phyloP scores from a whole-genome alignment of 164 flowering plant genomes.

The Aristolochia fimbriata region DNA sequence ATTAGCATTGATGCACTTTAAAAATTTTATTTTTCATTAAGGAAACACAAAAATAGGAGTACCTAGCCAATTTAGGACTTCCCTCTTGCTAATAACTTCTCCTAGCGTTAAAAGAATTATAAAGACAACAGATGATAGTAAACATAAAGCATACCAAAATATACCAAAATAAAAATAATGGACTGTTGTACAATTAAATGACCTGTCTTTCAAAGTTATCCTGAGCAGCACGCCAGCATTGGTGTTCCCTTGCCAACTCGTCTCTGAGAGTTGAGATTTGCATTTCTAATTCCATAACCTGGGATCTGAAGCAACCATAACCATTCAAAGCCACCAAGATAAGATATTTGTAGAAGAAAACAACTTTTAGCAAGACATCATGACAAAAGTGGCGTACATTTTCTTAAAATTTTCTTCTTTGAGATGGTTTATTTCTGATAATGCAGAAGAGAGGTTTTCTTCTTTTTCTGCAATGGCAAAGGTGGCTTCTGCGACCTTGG shows the following conservation, averaged over 20 bases:
- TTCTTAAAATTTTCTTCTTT: slow-evolving; percentile 48
- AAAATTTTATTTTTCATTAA: too few species aligned
- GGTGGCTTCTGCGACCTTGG: slow-evolving; percentile 46
- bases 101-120: too few species aligned
- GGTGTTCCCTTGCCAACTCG: slow-evolving; percentile 67
- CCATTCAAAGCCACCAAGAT: not conserved
- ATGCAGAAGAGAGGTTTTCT: slow-evolving; percentile 53
- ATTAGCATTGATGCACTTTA: too few species aligned
- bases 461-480: slow-evolving; percentile 51
- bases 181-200: not conserved
- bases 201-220: slow-evolving; percentile 96
- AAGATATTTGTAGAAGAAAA: not conserved
- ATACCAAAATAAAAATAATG: too few species aligned
- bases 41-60: too few species aligned
- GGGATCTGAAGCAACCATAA: slow-evolving; percentile 35
- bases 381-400: slow-evolving; percentile 21
- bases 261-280: slow-evolving; percentile 55
- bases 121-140: too few species aligned
- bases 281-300: slow-evolving; percentile 42
- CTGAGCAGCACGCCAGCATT: slow-evolving; percentile 72
- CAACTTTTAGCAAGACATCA: too few species aligned
- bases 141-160: too few species aligned
- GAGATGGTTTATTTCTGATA: slow-evolving; percentile 38
- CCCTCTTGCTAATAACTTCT: too few species aligned
- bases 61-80: too few species aligned